phyloP scores from a whole-genome alignment of 1,284 basidiomycete genomes.

The Chalciporus piperatoides region DNA sequence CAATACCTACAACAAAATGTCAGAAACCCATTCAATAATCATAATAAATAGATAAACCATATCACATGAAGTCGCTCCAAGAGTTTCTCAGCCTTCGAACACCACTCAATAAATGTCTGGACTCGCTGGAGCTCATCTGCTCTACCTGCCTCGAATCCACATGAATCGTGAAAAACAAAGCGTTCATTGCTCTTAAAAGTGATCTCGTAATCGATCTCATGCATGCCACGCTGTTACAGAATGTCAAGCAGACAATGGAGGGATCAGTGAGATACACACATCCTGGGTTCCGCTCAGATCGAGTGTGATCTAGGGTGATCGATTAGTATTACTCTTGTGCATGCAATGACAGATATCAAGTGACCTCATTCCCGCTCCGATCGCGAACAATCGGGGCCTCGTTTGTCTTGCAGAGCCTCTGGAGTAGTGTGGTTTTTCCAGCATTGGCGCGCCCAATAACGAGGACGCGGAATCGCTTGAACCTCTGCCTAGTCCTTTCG shows the following conservation, averaged over 20 bases:
- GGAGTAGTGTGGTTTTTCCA: constrained; percentile 17
- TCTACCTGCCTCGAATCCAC: constrained; percentile 28
- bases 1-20: constrained; percentile 12
- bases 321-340: background rate
- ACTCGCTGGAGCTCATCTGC: constrained; percentile 20
- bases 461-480: background rate
- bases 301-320: too few relatives aligned
- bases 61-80: constrained; percentile 26
- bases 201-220: constrained; percentile 22
- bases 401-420: constrained; percentile 14
- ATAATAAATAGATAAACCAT: constrained; percentile 19
- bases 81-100: constrained; percentile 1
- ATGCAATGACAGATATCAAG: background rate
- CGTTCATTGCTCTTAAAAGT: constrained; percentile 18
- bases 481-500: background rate
- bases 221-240: constrained; percentile 17
- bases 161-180: constrained; percentile 32
- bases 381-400: constrained; percentile 9
- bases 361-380: constrained; percentile 4
- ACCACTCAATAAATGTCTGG: constrained; percentile 18
- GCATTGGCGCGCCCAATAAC: constrained; percentile 4
- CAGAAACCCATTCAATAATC: background rate
- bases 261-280: too few relatives aligned
- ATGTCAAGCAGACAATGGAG: too few relatives aligned
- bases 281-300: too few relatives aligned